Conservation (phyloP, 1,284 basidiomycete species). For the Boletus smithii region DNA sequence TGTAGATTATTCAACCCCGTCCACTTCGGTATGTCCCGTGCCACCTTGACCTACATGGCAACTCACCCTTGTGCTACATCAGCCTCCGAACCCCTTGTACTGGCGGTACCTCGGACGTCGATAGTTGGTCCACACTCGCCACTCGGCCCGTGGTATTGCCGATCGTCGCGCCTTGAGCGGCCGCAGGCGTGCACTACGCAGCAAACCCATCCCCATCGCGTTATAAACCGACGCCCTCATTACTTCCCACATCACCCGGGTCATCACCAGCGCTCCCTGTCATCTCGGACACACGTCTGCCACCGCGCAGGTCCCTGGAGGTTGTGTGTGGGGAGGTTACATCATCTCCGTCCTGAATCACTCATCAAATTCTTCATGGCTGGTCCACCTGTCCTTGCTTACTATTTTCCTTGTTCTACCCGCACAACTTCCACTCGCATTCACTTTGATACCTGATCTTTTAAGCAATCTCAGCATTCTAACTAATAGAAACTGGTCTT, state of each 20-base stretch:
- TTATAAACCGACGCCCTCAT: conserved; percentile 3
- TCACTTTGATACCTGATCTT: conserved; percentile 25
- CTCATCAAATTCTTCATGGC: conserved; percentile 16
- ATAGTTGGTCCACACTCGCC: conserved; percentile 30
- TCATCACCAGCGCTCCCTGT: not conserved
- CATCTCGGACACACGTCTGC: conserved; percentile 9
- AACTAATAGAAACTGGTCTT: conserved; percentile 27
- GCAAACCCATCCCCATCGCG: conserved; percentile 7
- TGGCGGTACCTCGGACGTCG: conserved; percentile 67
- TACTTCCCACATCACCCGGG: conserved; percentile 5
- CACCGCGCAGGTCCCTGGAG: conserved; percentile 5
- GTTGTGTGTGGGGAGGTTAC: conserved; percentile 2
- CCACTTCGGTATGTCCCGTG: conserved; percentile 45
- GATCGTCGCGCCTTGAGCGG: conserved; percentile 7
- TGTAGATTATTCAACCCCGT: conserved; percentile 55
- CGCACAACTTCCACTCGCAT: conserved; percentile 19
- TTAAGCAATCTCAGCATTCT: conserved; percentile 22
- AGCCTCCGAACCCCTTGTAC: conserved; percentile 62
- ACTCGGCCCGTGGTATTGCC: conserved; percentile 7
- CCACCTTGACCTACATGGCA: not conserved
- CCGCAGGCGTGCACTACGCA: conserved; percentile 1
- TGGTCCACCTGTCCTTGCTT: conserved; percentile 16
- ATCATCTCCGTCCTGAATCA: conserved; percentile 11
- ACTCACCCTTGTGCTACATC: conserved; percentile 12
- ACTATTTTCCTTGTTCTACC: not conserved